Conservation (phyloP, 805 yeast species). For the Phaffomyces antillensis region DNA sequence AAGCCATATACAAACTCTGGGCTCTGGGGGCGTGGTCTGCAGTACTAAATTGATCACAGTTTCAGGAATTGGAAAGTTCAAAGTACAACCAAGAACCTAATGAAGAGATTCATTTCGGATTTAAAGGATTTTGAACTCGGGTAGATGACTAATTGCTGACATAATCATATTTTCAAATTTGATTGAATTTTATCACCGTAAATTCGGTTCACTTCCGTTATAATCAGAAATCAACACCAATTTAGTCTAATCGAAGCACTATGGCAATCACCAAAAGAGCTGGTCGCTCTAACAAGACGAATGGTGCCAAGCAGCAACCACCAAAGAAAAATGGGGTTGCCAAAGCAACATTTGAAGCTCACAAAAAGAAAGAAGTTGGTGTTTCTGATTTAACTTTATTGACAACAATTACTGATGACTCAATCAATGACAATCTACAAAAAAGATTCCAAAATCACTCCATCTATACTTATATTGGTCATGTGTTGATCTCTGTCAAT, state of each 20-base stretch:
- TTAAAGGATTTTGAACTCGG: too few species aligned
- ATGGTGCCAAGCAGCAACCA: slow-evolving; percentile 40
- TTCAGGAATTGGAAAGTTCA: too few species aligned
- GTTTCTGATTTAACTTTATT: slow-evolving; percentile 89
- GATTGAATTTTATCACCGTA: too few species aligned
- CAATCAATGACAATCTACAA: slow-evolving; percentile 85
- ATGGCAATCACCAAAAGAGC: slow-evolving; percentile 82
- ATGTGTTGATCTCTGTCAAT: slow-evolving; percentile 90
- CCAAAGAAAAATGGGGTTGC: slow-evolving; percentile 56
- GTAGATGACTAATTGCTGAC: too few species aligned
- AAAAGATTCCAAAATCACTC: slow-evolving; percentile 85
- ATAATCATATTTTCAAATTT: too few species aligned
- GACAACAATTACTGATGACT: slow-evolving; percentile 82
- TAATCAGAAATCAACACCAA: too few species aligned
- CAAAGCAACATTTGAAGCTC: slow-evolving; percentile 84
- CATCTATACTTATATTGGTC: slow-evolving; percentile 90
- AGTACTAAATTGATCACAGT: too few species aligned
- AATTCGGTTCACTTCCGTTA: not conserved
- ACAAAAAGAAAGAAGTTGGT: slow-evolving; percentile 95
- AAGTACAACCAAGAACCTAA: too few species aligned
- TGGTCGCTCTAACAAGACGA: slow-evolving; percentile 44
- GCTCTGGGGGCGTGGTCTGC: too few species aligned
- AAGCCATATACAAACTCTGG: too few species aligned
- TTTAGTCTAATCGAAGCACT: not conserved
- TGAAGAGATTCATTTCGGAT: too few species aligned